A percentile compares a stretch with the other conserved stretches of the same genome.
These are phyloP conservation scores for Leishmania mexicana DNA, from an alignment of 208 protist genomes.

Conservation along the genomic window DNA sequence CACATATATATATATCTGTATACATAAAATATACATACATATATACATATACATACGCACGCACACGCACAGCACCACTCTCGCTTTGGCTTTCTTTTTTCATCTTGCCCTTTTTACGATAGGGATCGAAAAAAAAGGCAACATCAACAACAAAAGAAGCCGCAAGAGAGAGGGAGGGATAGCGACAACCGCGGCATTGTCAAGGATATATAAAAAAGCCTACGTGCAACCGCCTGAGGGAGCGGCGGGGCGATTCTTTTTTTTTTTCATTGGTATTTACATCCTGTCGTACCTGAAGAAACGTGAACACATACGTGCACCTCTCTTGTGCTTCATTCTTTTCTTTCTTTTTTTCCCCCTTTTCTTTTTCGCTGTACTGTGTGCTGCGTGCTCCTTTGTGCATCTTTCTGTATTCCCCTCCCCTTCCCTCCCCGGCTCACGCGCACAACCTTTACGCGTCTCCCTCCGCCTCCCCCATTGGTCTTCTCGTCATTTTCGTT, in stretches of 20 bases:
- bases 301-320: not conserved
- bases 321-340: not conserved
- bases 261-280: not conserved
- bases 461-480: not conserved
- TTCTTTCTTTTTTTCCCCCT: not conserved
- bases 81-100: slow-evolving; percentile 1
- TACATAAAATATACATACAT: no score
- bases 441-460: not conserved
- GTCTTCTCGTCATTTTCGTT: not conserved
- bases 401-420: not conserved
- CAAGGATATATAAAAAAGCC: no score
- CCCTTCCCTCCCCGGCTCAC: slow-evolving; percentile 13
- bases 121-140: not conserved
- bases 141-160: not conserved
- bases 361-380: not conserved
- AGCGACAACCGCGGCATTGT: not conserved
- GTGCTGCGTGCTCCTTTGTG: slow-evolving; percentile 17
- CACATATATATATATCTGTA: no score
- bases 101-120: slow-evolving; percentile 14
- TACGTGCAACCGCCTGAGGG: not conserved
- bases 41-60: no score
- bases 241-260: not conserved
- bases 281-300: not conserved
- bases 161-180: no score
- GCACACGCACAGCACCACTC: not conserved